These are phyloP conservation scores for Protomyces arabidopsidicola DNA, from an alignment of 1,139 yeast species.

Conservation along the genomic window DNA sequence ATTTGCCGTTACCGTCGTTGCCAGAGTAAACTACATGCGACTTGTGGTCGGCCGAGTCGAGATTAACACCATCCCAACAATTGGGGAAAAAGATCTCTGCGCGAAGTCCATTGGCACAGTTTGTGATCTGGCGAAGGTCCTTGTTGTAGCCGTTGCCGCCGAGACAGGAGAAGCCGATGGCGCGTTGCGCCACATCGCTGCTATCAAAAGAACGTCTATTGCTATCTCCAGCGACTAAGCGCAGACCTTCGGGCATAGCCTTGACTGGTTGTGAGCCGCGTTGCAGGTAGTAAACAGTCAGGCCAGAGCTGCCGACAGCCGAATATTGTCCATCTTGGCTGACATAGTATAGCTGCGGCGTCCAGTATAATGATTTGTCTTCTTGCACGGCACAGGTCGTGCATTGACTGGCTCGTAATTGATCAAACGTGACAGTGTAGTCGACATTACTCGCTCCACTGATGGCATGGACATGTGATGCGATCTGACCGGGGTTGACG, in stretches of 20 bases:
- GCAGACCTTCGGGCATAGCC: constrained; percentile 25
- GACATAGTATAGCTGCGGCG: constrained; percentile 25
- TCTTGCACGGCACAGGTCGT: constrained; percentile 25
- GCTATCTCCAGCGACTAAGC: constrained; percentile 26
- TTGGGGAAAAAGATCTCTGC: constrained; percentile 30
- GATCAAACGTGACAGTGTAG: constrained; percentile 12
- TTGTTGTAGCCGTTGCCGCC: constrained; percentile 19
- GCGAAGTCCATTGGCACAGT: constrained; percentile 29
- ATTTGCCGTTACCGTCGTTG: constrained; percentile 23
- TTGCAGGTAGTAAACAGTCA: constrained; percentile 25
- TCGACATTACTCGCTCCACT: constrained; percentile 12
- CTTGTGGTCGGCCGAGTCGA: constrained; percentile 28
- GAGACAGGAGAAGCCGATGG: constrained; percentile 27
- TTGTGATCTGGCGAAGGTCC: constrained; percentile 1
- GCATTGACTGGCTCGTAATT: constrained; percentile 13
- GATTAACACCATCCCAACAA: constrained; percentile 30
- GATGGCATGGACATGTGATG: constrained; percentile 23
- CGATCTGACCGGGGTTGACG: constrained; percentile 19
- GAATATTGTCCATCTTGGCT: constrained; percentile 18
- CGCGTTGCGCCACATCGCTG: constrained; percentile 17
- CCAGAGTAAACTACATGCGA: constrained; percentile 29
- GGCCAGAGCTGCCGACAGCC: constrained; percentile 20
- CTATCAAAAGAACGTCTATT: constrained; percentile 12
- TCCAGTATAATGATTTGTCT: constrained; percentile 29
- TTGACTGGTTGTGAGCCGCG: constrained; percentile 21